Conservation (phyloP, 192 early-diverging fungal species). For the Linnemannia hyalina region DNA sequence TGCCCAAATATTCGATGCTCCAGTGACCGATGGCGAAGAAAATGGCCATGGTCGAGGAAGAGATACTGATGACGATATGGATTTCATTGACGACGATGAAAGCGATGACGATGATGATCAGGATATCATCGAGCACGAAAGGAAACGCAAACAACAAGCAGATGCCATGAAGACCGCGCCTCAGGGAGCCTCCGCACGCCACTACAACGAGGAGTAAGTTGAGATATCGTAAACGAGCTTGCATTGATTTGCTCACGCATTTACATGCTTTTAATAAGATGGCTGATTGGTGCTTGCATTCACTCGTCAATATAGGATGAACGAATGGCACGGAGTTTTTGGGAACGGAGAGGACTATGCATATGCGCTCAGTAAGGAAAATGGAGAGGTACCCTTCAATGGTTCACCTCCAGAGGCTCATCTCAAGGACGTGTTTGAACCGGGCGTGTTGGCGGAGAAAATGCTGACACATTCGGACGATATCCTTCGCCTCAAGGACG, state of each 20-base stretch:
- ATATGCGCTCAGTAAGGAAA: slow-evolving; percentile 65
- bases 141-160: slow-evolving; percentile 41
- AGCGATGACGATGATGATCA: slow-evolving; percentile 28
- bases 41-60: not conserved
- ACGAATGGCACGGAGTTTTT: slow-evolving; percentile 89
- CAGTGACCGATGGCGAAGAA: slow-evolving; percentile 56
- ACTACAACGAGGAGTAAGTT: slow-evolving; percentile 69
- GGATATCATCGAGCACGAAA: slow-evolving; percentile 41
- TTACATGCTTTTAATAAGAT: not conserved
- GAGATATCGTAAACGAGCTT: slow-evolving; percentile 27
- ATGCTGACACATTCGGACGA: slow-evolving; percentile 95
- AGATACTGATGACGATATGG: slow-evolving; percentile 57
- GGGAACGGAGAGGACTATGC: slow-evolving; percentile 93
- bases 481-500: slow-evolving; percentile 84
- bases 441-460: slow-evolving; percentile 86
- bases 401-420: slow-evolving; percentile 65
- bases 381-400: slow-evolving; percentile 40
- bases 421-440: slow-evolving; percentile 79
- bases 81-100: slow-evolving; percentile 57
- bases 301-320: slow-evolving; percentile 59
- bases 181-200: slow-evolving; percentile 64
- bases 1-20: slow-evolving; percentile 78
- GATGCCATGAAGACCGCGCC: slow-evolving; percentile 45
- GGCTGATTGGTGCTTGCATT: not conserved
- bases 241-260: slow-evolving; percentile 13